These are phyloP conservation scores for Talaromyces albobiverticillius DNA, from an alignment of 2,329 filamentous ascomycete genomes.

Conservation along the genomic window DNA sequence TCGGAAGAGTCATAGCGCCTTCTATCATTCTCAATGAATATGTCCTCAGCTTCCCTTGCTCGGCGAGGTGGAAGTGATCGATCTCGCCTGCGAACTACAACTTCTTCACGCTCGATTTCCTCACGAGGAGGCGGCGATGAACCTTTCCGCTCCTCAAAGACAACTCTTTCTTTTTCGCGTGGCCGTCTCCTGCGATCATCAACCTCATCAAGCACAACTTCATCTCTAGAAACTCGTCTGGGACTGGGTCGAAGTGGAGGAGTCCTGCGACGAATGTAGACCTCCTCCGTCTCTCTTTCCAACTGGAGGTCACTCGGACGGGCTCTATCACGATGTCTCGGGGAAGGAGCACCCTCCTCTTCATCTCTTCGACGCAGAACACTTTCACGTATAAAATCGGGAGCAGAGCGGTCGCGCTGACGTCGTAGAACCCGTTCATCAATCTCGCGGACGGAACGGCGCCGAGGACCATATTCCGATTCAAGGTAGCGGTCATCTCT, in stretches of 20 bases:
- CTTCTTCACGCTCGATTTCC: conserved; percentile 28
- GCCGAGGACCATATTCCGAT: conserved; percentile 21
- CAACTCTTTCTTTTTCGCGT: conserved; percentile 15
- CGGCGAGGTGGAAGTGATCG: conserved; percentile 15
- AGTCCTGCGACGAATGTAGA: conserved; percentile 8
- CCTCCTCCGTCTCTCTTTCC: conserved; percentile 19
- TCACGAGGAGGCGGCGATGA: conserved; percentile 14
- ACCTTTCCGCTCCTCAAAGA: conserved; percentile 11
- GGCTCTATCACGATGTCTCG: conserved; percentile 22
- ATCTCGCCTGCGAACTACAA: conserved; percentile 32
- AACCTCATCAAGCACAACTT: conserved; percentile 12
- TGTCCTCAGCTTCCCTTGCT: conserved; percentile 2
- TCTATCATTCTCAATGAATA: conserved; percentile 14
- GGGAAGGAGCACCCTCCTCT: conserved; percentile 5
- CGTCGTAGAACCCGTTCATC: conserved; percentile 35
- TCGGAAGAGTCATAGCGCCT: conserved; percentile 13
- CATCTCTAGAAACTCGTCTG: conserved; percentile 23
- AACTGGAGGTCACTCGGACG: conserved; percentile 24
- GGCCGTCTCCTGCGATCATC: conserved; percentile 17
- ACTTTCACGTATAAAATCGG: conserved; percentile 29
- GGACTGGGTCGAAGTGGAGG: conserved; percentile 14
- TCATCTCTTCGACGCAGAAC: conserved; percentile 20
- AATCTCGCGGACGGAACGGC: conserved; percentile 38
- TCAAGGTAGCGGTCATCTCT: conserved; percentile 27
- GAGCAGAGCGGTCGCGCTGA: conserved; percentile 30